Evolutionary conservation across 768 basidiomycete species (phyloP).

Genomic region (Rhodotorula taiwanensis): DNA sequence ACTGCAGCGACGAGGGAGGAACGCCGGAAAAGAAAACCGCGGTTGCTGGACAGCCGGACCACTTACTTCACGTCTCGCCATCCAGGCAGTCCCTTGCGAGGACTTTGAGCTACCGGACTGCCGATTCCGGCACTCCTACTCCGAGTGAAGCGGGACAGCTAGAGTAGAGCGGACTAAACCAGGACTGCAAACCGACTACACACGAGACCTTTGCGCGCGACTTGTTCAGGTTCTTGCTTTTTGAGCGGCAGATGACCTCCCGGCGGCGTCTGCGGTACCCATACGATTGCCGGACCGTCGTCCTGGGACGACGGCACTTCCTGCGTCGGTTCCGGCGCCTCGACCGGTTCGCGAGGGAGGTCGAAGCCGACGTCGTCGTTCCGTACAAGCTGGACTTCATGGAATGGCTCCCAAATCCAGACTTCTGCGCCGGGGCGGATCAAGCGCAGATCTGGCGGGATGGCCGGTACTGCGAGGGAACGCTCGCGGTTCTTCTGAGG

Average conservation of each 20-base stretch:
- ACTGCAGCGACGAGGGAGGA: too few relatives aligned
- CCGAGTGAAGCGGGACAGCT: too few relatives aligned
- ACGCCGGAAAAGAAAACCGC: too few relatives aligned
- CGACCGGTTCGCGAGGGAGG: neutral
- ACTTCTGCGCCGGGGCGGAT: neutral
- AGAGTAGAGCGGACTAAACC: too few relatives aligned
- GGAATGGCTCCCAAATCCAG: constrained; percentile 7
- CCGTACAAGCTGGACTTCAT: neutral
- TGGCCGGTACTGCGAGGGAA: neutral
- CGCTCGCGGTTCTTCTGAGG: too few relatives aligned
- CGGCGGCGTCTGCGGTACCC: neutral
- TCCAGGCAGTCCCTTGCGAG: too few relatives aligned
- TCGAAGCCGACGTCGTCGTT: neutral
- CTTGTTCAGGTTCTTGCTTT: neutral
- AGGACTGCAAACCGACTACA: neutral
- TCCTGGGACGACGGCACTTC: neutral
- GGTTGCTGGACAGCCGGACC: too few relatives aligned
- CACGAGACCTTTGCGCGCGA: neutral
- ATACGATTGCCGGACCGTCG: too few relatives aligned
- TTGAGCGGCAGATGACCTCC: neutral
- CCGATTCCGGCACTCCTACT: too few relatives aligned
- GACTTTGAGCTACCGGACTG: too few relatives aligned
- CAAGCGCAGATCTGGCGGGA: constrained; percentile 10
- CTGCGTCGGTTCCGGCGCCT: neutral
- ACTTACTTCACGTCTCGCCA: too few relatives aligned